Evolutionary conservation across 441 rosid genomes (phyloP).

Genomic region (Populus hybrid): DNA sequence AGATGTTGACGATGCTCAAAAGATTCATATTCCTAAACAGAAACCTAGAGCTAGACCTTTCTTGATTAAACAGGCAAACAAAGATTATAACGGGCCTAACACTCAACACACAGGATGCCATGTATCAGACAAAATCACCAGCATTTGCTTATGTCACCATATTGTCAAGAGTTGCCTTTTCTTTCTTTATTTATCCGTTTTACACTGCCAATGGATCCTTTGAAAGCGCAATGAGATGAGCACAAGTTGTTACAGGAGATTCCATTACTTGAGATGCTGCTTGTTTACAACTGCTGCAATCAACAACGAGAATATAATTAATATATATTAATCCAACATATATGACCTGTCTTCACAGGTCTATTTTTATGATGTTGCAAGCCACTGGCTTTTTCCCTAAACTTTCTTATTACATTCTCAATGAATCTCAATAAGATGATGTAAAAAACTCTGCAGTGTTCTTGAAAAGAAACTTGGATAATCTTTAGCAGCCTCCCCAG

Average conservation of each 20-base stretch:
- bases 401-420: not conserved
- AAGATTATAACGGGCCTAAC: not conserved
- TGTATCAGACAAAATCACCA: not conserved
- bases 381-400: not conserved
- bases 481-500: not conserved
- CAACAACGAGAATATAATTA: not conserved
- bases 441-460: not conserved
- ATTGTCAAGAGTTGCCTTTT: not conserved
- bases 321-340: not conserved
- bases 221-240: not conserved
- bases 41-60: not conserved
- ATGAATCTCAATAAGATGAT: not conserved
- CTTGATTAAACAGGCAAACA: not conserved
- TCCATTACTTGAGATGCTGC: not conserved
- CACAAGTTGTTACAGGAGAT: not conserved
- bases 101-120: not conserved
- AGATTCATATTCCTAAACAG: not conserved
- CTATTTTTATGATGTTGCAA: not conserved
- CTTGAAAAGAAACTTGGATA: not conserved
- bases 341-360: not conserved
- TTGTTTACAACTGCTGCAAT: not conserved
- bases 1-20: not conserved
- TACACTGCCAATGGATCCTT: not conserved
- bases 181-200: not conserved
- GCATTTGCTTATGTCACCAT: not conserved